A percentile compares a stretch with the other conserved stretches of the same genome.
These are phyloP conservation scores for Xylariaceae sp. DNA, from an alignment of 2,329 filamentous ascomycete species.

Conservation along the genomic window DNA sequence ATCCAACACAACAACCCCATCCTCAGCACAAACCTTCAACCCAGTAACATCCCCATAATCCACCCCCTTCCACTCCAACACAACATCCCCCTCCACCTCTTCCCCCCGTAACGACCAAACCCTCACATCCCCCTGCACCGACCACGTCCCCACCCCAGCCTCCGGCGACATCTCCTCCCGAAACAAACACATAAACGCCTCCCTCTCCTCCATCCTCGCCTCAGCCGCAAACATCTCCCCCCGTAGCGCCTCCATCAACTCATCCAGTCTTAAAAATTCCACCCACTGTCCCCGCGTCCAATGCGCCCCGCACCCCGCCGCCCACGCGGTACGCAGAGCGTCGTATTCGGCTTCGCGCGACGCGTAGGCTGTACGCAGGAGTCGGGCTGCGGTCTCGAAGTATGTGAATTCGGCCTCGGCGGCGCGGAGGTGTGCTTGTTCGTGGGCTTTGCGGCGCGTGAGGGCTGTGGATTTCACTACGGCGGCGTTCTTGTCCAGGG, in stretches of 20 bases:
- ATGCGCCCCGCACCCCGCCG: neutral
- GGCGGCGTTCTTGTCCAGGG: too few species aligned
- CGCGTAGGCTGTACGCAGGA: neutral
- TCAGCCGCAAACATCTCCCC: neutral
- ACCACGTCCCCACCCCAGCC: neutral
- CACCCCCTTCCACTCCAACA: constrained; percentile 4
- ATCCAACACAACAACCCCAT: neutral
- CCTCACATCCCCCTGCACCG: neutral
- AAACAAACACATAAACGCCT: constrained; percentile 6
- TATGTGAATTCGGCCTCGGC: constrained; percentile 1
- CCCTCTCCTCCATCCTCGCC: neutral
- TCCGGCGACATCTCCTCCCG: neutral
- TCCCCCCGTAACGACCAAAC: constrained; percentile 1
- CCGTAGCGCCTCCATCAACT: neutral
- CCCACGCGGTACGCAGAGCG: neutral
- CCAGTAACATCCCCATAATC: neutral
- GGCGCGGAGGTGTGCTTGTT: neutral
- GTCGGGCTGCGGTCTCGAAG: neutral
- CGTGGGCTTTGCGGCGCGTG: neutral
- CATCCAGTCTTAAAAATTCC: neutral
- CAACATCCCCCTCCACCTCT: neutral
- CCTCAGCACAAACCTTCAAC: neutral
- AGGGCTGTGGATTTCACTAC: neutral
- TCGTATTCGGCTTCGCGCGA: neutral
- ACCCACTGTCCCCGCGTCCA: neutral